Percentiles rank a stretch among this genome's conserved stretches.
Conservation (phyloP, 2,329 filamentous ascomycete genomes). For the Penicillium sp. region DNA sequence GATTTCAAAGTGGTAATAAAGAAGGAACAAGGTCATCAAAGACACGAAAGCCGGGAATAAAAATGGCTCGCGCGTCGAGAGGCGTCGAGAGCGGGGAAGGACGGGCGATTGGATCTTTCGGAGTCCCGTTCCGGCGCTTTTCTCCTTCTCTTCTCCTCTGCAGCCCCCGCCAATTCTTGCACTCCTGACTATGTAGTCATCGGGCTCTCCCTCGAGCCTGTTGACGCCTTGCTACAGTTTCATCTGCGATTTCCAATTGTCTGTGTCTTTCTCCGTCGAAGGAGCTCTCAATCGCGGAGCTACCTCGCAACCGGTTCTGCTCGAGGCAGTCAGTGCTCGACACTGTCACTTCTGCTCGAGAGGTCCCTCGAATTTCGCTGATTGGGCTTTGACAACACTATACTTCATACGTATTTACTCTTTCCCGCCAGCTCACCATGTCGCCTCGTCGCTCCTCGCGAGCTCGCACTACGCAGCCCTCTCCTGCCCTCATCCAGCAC, state of each 20-base stretch:
- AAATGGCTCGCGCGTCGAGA: conserved; percentile 20
- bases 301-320: conserved; percentile 21
- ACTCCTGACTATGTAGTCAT: conserved; percentile 42
- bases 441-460: conserved; percentile 85
- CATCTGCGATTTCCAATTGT: conserved; percentile 29
- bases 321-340: conserved; percentile 5
- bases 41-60: not conserved
- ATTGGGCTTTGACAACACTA: not conserved
- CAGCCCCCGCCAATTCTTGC: conserved; percentile 30
- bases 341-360: conserved; percentile 8
- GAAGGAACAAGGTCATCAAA: not conserved
- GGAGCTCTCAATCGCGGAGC: conserved; percentile 26
- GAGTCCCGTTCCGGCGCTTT: conserved; percentile 32
- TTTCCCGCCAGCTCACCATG: conserved; percentile 39
- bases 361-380: not conserved
- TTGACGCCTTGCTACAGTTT: conserved; percentile 26
- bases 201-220: conserved; percentile 31
- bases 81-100: conserved; percentile 31
- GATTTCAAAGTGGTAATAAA: not conserved
- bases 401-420: not conserved
- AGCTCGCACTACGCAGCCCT: conserved; percentile 71
- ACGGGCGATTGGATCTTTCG: conserved; percentile 29
- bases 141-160: conserved; percentile 31
- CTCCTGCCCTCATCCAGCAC: conserved; percentile 65
- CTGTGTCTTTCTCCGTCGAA: conserved; percentile 14